These are phyloP conservation scores for Mycena maculata DNA, from an alignment of 768 basidiomycete species.

Conservation along the genomic window DNA sequence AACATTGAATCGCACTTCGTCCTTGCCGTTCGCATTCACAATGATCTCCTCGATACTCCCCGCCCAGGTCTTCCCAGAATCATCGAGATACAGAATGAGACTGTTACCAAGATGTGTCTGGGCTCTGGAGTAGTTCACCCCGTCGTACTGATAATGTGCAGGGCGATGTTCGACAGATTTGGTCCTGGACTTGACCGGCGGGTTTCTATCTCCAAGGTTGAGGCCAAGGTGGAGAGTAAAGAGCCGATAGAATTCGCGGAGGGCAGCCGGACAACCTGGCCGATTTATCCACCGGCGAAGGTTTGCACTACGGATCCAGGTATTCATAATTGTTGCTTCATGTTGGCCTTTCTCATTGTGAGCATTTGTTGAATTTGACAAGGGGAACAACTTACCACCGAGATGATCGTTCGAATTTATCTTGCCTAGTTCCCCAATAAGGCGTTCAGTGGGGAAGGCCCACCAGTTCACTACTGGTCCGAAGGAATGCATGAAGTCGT, in stretches of 20 bases:
- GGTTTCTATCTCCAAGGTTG: slow-evolving; percentile 7
- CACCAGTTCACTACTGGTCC: slow-evolving; percentile 52
- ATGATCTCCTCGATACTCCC: slow-evolving; percentile 15
- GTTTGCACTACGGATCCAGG: slow-evolving; percentile 19
- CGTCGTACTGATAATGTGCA: slow-evolving; percentile 1
- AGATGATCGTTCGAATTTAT: slow-evolving; percentile 45
- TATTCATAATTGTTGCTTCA: slow-evolving; percentile 16
- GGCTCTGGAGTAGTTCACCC: slow-evolving; percentile 2
- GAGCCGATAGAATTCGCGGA: slow-evolving; percentile 15
- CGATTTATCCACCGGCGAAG: slow-evolving; percentile 35
- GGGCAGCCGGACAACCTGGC: slow-evolving; percentile 30
- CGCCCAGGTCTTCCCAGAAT: background rate
- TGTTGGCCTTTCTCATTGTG: slow-evolving; percentile 15
- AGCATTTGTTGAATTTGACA: background rate
- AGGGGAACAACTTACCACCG: slow-evolving; percentile 38
- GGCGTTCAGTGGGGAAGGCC: slow-evolving; percentile 50
- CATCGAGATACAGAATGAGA: slow-evolving; percentile 15
- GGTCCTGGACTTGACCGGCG: no score
- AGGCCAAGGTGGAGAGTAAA: slow-evolving; percentile 20
- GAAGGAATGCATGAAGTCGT: slow-evolving; percentile 47
- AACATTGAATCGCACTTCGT: slow-evolving; percentile 1
- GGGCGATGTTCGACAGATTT: background rate
- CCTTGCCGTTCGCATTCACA: background rate
- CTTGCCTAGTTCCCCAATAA: slow-evolving; percentile 50
- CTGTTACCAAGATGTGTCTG: slow-evolving; percentile 22